These are phyloP conservation scores for Boletus huronensis DNA, from an alignment of 768 basidiomycete species.

Conservation along the genomic window DNA sequence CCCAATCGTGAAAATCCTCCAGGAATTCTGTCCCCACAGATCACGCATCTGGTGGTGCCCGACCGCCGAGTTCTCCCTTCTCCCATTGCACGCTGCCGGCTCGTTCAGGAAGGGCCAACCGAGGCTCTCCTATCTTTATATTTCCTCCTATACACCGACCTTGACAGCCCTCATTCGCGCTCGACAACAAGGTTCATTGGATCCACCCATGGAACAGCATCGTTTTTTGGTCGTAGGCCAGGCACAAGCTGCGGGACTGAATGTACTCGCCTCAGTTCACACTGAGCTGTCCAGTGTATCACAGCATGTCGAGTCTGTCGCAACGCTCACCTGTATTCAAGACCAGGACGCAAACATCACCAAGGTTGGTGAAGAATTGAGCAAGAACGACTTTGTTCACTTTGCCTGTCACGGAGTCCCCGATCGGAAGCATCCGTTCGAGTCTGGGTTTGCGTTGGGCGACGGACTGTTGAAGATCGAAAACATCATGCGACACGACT, in stretches of 20 bases:
- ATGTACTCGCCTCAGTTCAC: not conserved
- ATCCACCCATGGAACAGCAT: not conserved
- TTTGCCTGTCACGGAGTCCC: not conserved
- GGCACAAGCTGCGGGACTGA: not conserved
- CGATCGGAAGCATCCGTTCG: not conserved
- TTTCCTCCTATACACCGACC: no score
- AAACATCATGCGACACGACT: no score
- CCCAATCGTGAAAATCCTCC: not conserved
- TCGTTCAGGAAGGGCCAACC: no score
- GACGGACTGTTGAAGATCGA: no score
- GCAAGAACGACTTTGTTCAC: not conserved
- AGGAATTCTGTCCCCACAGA: not conserved
- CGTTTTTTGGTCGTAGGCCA: not conserved
- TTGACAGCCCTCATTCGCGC: not conserved
- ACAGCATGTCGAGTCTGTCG: no score
- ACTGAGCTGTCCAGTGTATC: not conserved
- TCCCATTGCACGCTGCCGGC: no score
- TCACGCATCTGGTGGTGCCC: not conserved
- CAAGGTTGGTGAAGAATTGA: not conserved
- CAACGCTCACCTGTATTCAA: not conserved
- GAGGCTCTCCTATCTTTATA: no score
- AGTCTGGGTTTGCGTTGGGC: no score
- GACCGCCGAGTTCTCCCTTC: no score
- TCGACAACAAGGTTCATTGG: not conserved
- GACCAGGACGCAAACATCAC: not conserved